A percentile compares a stretch with the other conserved stretches of the same genome.
Conservation (phyloP, 2,329 filamentous ascomycete species). For the Paramyrothecium sp. region DNA sequence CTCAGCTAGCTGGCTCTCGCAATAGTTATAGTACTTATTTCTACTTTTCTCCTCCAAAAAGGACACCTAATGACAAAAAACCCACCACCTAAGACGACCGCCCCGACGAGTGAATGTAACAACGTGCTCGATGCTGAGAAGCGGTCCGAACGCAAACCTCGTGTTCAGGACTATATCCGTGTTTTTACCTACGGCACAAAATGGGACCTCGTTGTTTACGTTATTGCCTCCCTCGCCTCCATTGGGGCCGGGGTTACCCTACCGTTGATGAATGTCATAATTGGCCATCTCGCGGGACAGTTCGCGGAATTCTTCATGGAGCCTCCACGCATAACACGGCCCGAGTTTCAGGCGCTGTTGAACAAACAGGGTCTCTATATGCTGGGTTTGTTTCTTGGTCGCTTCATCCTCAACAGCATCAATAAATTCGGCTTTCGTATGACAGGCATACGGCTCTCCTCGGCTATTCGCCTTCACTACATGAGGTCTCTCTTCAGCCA, state of each 20-base stretch:
- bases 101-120: neutral
- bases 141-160: conserved; percentile 3
- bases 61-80: neutral
- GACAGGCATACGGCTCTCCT: conserved; percentile 50
- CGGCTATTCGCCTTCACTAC: conserved; percentile 49
- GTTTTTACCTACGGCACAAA: conserved; percentile 27
- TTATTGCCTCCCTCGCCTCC: conserved; percentile 26
- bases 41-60: neutral
- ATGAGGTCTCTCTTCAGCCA: conserved; percentile 48
- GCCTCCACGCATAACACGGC: conserved; percentile 12
- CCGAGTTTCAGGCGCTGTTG: conserved; percentile 10
- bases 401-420: conserved; percentile 17
- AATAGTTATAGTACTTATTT: neutral
- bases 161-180: conserved; percentile 16
- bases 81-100: neutral
- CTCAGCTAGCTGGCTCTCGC: neutral
- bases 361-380: conserved; percentile 20
- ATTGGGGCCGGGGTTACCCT: conserved; percentile 29
- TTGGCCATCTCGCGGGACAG: conserved; percentile 26
- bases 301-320: conserved; percentile 22
- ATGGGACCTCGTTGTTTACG: conserved; percentile 27
- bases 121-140: neutral
- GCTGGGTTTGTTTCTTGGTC: conserved; percentile 18
- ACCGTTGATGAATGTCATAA: conserved; percentile 36
- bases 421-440: conserved; percentile 38